phyloP scores from a whole-genome alignment of 768 basidiomycete species.

The Leccinum uliginosum region DNA sequence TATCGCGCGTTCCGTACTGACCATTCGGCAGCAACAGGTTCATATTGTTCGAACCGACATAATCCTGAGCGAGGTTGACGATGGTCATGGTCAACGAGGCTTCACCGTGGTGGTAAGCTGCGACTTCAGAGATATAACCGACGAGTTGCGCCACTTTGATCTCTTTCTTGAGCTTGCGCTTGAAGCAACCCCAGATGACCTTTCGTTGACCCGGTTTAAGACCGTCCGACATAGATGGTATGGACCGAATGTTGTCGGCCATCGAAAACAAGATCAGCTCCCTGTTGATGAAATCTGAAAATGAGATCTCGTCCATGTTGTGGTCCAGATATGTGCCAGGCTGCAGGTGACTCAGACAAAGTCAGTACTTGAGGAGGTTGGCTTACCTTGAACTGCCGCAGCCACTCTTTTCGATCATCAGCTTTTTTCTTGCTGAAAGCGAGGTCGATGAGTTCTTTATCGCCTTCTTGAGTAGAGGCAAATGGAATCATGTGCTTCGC shows the following conservation, averaged over 20 bases:
- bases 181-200: constrained; percentile 95
- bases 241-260: constrained; percentile 98
- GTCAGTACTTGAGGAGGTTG: neutral
- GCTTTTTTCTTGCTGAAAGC: constrained; percentile 99
- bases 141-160: constrained; percentile 96
- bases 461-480: constrained; percentile 71
- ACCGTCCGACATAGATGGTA: constrained; percentile 90
- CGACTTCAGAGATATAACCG: constrained; percentile 91
- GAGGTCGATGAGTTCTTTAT: constrained; percentile 87
- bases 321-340: constrained; percentile 95
- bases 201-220: constrained; percentile 97
- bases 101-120: constrained; percentile 97
- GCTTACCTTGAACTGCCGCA: constrained; percentile 82
- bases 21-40: constrained; percentile 85
- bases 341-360: constrained; percentile 35
- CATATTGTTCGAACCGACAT: constrained; percentile 93
- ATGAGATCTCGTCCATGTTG: constrained; percentile 77
- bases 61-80: constrained; percentile 90
- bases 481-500: constrained; percentile 94
- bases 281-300: constrained; percentile 95
- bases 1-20: constrained; percentile 91
- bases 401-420: constrained; percentile 97
- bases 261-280: constrained; percentile 98
- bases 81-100: constrained; percentile 83
- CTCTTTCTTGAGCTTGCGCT: constrained; percentile 86